Evolutionary conservation across 2,329 filamentous ascomycete genomes (phyloP).

Genomic region (Nothophaeocryptopus gaeumannii): DNA sequence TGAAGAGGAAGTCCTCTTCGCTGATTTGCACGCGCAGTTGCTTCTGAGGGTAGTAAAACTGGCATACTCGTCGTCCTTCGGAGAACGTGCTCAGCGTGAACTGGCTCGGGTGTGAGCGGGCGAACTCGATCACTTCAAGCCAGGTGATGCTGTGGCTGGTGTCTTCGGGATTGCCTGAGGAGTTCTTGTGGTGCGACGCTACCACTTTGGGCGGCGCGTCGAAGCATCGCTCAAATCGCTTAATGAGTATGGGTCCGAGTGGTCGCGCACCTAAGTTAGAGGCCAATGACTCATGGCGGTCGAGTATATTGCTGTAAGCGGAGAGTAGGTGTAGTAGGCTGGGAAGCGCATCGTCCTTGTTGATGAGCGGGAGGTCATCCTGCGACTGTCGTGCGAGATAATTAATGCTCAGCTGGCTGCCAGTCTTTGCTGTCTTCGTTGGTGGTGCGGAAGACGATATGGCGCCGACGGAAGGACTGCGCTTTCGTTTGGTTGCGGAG

Average conservation of each 20-base stretch:
- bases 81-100: constrained; percentile 69
- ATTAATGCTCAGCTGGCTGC: constrained; percentile 64
- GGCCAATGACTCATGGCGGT: constrained; percentile 81
- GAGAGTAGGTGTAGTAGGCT: constrained; percentile 70
- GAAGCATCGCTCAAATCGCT: constrained; percentile 82
- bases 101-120: constrained; percentile 73
- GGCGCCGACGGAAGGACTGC: constrained; percentile 38
- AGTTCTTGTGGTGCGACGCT: constrained; percentile 51
- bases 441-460: constrained; percentile 31
- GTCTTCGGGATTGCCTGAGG: constrained; percentile 36
- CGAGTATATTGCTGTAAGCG: constrained; percentile 81
- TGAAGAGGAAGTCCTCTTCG: constrained; percentile 83
- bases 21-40: constrained; percentile 79
- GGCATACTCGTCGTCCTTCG: constrained; percentile 70
- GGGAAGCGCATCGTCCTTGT: constrained; percentile 66
- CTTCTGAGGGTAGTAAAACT: constrained; percentile 68
- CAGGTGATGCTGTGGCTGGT: constrained; percentile 62
- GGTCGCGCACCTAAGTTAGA: constrained; percentile 81
- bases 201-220: constrained; percentile 71
- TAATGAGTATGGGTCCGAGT: constrained; percentile 76
- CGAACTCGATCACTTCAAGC: constrained; percentile 83
- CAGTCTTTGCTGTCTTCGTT: constrained; percentile 44
- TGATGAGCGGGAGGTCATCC: constrained; percentile 61
- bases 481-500: constrained; percentile 46
- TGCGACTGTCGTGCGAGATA: constrained; percentile 63